A percentile compares a stretch with the other conserved stretches of the same genome.
These are phyloP conservation scores for Yueomyces sp. DNA, from an alignment of 805 yeast species.

Conservation along the genomic window DNA sequence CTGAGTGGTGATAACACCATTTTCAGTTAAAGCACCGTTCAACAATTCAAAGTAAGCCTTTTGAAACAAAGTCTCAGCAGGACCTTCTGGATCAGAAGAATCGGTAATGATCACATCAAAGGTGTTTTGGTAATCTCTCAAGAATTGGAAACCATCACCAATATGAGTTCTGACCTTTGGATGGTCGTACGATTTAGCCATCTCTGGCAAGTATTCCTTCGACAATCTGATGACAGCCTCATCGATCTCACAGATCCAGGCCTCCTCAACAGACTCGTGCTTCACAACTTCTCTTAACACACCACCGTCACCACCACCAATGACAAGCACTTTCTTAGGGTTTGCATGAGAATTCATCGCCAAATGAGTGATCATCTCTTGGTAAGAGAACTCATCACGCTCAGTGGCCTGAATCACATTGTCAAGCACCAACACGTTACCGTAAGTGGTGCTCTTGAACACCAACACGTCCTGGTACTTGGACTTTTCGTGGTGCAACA, in stretches of 20 bases:
- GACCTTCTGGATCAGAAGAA: slow-evolving; percentile 97
- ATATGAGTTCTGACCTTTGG: slow-evolving; percentile 85
- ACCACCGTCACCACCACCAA: slow-evolving; percentile 99
- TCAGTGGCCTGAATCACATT: slow-evolving; percentile 94
- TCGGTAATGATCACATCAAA: slow-evolving; percentile 95
- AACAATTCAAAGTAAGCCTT: slow-evolving; percentile 80
- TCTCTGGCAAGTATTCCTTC: slow-evolving; percentile 74
- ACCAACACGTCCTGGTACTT: slow-evolving; percentile 88
- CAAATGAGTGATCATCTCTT: slow-evolving; percentile 94
- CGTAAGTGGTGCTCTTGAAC: slow-evolving; percentile 86
- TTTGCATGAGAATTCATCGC: slow-evolving; percentile 88
- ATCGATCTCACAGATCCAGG: slow-evolving; percentile 88
- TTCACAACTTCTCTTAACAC: slow-evolving; percentile 90
- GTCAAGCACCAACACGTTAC: slow-evolving; percentile 89
- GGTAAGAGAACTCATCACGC: slow-evolving; percentile 94
- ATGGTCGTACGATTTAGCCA: slow-evolving; percentile 73
- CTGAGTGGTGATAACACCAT: slow-evolving; percentile 87
- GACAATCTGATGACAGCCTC: slow-evolving; percentile 83
- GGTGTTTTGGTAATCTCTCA: slow-evolving; percentile 68
- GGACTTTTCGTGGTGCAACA: slow-evolving; percentile 74
- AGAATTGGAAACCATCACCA: slow-evolving; percentile 96
- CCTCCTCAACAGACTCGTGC: slow-evolving; percentile 76
- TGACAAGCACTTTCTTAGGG: slow-evolving; percentile 86
- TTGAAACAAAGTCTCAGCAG: slow-evolving; percentile 89
- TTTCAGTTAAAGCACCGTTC: slow-evolving; percentile 75